Evolutionary conservation across 2,329 filamentous ascomycete species (phyloP), one percentile per base, ranked within the genome.

Genomic region (Aspergillus ibericus): DNA sequence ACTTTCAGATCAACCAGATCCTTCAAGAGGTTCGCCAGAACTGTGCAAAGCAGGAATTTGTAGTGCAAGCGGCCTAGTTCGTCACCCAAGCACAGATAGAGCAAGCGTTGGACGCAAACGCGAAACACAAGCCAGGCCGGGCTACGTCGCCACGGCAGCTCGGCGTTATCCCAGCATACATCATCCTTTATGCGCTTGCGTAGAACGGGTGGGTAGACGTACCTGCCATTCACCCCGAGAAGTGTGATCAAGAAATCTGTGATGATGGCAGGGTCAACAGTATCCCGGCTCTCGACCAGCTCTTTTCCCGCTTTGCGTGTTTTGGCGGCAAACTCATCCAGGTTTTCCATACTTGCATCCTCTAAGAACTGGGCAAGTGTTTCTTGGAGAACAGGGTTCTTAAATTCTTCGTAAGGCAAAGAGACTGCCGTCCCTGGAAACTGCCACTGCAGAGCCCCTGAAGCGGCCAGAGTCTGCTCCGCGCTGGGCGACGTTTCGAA

Each of bases 131-230:
- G 80, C 82, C 86, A 91, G 52, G 83, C 80, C 0, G 88, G 80
- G 1, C 81, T 81, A 36, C 88, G 76, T 16, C 88, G 78, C 87
- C 88, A 91, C 0, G 87, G 87, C 0, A 77, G 67, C 1, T 78
- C 70, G 0, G 79, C 75, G 0, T 80, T 67, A 0, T 72, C 67
- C 68, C 84, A 81, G 12, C 78, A 79, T 0, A 88, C 81, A n/a
- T 88, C 86, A 51, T 90, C 88, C 0, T 84, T 79, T 0, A 89
- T 80, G 2, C 82, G 77, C 66, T 91, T 91, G 0, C 75, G 75
- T 1, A 88, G 67, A 0, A 76, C 22, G 0, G 72, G 62, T 0
- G 80, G 72, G 0, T 70, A 55, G 0, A 75, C 58, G 0, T 73
- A 63, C 0, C 66, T 56, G 0, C 87, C 87, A 6, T 82, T 76